Evolutionary conservation across 495 filamentous ascomycete species (phyloP).

Genomic region (Umbilicaria muhlenbergii): DNA sequence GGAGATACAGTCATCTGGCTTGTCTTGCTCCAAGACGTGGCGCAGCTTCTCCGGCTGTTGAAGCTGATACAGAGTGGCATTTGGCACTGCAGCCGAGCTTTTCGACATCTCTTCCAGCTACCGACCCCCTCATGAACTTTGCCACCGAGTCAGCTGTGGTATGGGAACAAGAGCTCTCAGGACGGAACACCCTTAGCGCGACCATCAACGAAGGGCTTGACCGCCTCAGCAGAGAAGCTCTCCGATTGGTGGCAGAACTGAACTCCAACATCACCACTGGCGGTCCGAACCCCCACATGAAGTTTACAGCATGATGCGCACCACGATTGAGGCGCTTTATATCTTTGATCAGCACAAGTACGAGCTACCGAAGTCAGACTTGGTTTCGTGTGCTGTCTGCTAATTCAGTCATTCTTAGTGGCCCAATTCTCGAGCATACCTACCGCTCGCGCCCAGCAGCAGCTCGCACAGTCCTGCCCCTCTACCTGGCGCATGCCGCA

Average conservation of each 20-base stretch:
- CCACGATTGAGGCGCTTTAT: conserved; percentile 87
- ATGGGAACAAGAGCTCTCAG: neutral
- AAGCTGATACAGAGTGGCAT: conserved; percentile 22
- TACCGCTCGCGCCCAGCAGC: conserved; percentile 64
- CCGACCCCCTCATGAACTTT: no score
- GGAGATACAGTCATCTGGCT: conserved; percentile 46
- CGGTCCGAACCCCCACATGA: neutral
- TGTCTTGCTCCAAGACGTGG: conserved; percentile 41
- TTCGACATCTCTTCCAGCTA: neutral
- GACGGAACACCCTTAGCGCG: neutral
- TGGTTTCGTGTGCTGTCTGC: no score
- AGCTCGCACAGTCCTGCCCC: conserved; percentile 56
- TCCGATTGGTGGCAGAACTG: no score
- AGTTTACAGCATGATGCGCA: conserved; percentile 42
- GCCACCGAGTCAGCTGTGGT: neutral
- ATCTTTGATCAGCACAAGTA: conserved; percentile 90
- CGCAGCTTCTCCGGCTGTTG: conserved; percentile 35
- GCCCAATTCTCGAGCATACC: conserved; percentile 49
- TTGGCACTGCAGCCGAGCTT: neutral
- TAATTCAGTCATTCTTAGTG: conserved; percentile 24
- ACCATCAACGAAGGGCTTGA: neutral
- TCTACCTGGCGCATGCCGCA: conserved; percentile 71
- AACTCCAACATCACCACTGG: neutral
- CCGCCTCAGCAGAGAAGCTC: neutral
- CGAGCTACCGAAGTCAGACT: conserved; percentile 6